Conservation (phyloP, 192 early-diverging fungal genomes). For the Coemansia reversa region DNA sequence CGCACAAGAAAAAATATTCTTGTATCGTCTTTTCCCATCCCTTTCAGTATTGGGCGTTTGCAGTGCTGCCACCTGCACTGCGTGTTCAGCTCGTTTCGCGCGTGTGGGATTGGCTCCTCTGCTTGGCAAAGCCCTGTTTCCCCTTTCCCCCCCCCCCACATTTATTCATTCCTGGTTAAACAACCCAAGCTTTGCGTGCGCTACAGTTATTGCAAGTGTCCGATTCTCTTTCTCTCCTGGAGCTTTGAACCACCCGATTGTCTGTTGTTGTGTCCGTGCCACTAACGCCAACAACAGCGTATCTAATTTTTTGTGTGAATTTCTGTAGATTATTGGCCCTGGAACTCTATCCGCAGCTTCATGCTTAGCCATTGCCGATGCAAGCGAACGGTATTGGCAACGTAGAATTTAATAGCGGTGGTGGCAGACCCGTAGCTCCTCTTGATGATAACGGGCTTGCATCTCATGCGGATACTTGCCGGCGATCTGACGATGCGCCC, state of each 20-base stretch:
- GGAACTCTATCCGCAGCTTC: background rate
- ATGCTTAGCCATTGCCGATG: slow-evolving; percentile 28
- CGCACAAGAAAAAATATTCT: background rate
- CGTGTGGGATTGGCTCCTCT: slow-evolving; percentile 15
- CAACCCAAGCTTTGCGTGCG: background rate
- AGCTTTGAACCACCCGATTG: background rate
- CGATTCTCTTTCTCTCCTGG: background rate
- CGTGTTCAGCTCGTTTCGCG: slow-evolving; percentile 14
- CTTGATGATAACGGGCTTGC: slow-evolving; percentile 14
- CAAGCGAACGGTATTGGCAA: slow-evolving; percentile 50
- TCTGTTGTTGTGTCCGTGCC: background rate
- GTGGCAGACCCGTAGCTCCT: slow-evolving; percentile 16
- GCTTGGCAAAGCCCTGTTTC: background rate
- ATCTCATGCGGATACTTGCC: slow-evolving; percentile 8
- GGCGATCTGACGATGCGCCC: slow-evolving; percentile 8
- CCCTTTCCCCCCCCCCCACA: background rate
- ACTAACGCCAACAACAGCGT: background rate
- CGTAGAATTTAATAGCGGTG: slow-evolving; percentile 24
- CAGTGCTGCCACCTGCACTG: slow-evolving; percentile 3
- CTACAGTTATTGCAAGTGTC: slow-evolving; percentile 12
- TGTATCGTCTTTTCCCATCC: background rate
- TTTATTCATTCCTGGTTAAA: background rate
- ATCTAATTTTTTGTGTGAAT: background rate
- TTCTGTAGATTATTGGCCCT: background rate
- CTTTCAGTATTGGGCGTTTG: background rate